Evolutionary conservation across 2,329 filamentous ascomycete species (phyloP).

Genomic region (Aureobasidium lini): DNA sequence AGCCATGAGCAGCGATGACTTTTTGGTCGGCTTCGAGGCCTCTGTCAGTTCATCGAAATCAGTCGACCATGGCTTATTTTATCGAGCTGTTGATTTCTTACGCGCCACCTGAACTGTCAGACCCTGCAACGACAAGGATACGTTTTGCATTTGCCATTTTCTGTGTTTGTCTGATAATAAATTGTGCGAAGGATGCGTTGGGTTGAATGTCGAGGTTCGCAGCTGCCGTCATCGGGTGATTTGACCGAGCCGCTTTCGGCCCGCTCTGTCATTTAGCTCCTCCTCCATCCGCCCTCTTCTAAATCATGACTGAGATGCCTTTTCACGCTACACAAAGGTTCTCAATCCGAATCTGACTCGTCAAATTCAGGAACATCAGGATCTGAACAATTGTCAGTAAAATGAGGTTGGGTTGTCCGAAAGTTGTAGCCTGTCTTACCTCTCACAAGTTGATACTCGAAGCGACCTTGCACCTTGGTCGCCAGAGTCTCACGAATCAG

Average conservation of each 20-base stretch:
- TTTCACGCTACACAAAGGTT: neutral
- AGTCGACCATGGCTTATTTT: slow-evolving; percentile 8
- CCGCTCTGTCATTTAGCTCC: neutral
- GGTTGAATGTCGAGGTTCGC: slow-evolving; percentile 1
- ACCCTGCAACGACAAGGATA: slow-evolving; percentile 78
- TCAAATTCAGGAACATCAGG: slow-evolving; percentile 38
- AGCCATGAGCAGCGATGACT: slow-evolving; percentile 82
- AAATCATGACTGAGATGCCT: neutral
- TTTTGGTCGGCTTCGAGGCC: slow-evolving; percentile 95
- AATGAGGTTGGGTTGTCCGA: neutral
- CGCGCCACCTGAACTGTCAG: slow-evolving; percentile 87
- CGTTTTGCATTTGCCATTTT: slow-evolving; percentile 33
- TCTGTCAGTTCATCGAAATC: slow-evolving; percentile 39
- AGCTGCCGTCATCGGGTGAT: neutral
- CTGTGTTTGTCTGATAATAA: slow-evolving; percentile 1
- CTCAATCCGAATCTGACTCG: slow-evolving; percentile 38
- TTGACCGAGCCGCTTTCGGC: slow-evolving; percentile 1
- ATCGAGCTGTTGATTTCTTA: slow-evolving; percentile 34
- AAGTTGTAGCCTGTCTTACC: slow-evolving; percentile 24
- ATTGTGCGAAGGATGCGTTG: slow-evolving; percentile 7
- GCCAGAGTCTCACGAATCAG: slow-evolving; percentile 31
- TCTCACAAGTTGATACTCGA: slow-evolving; percentile 38
- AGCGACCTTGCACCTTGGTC: slow-evolving; percentile 34
- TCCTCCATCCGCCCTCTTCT: neutral
- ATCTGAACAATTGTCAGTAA: slow-evolving; percentile 26